Base-by-base conservation (phyloP, 2,329 filamentous ascomycete genomes). In the Parasarocladium wereldwijsianum region DNA sequence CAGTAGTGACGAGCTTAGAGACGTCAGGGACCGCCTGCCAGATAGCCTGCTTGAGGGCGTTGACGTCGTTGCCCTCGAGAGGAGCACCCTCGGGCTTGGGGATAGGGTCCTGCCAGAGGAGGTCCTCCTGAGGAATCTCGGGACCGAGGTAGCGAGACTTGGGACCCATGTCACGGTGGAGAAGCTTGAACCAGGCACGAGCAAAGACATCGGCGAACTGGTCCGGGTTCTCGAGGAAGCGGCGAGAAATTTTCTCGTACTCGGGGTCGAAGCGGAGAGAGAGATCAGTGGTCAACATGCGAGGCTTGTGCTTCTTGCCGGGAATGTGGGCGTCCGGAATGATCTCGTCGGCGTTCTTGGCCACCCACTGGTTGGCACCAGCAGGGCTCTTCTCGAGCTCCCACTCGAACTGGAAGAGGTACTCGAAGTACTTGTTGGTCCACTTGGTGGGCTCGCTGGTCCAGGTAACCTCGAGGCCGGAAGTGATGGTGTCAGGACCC, bases 171-270 rank as follows among this genome's bases (percentile, higher is more conserved):
- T 85, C 80, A 57, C 80, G 78, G 59, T 86, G 80, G 19, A 79
- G 62, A 24, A 86, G 67, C 70, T 86, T 85, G 69, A 82, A 86
- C 80, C 80, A 86, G 10, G 80, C 80, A 29, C 70, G 69, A 14
- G 66, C 62, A 45, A 85, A 86, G 7, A 67, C 73, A 36, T 83
- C 71, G 32, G 63, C 64, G 22, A 85, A 64, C 59, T 81, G 55
- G 26, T 78, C 64, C 2, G 75, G 75, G 55, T 85, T 57, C 40
- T 72, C 68, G 26, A 76, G 58, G 66, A 73, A 85, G 43, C 64
- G 67, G 31, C 73, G 69, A 12, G 76, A 68, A 47, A 86, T 80
- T 68, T 83, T 83, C 58, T 79, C 74, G 57, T 81, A 86, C 6
- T 42, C 59, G 2, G 76, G 72, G 46, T 85, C 80, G 47, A 69